Evolutionary conservation across 306 rosid species (phyloP), one percentile per base, ranked within the genome.

Genomic region (Gastrolobium bilobum): DNA sequence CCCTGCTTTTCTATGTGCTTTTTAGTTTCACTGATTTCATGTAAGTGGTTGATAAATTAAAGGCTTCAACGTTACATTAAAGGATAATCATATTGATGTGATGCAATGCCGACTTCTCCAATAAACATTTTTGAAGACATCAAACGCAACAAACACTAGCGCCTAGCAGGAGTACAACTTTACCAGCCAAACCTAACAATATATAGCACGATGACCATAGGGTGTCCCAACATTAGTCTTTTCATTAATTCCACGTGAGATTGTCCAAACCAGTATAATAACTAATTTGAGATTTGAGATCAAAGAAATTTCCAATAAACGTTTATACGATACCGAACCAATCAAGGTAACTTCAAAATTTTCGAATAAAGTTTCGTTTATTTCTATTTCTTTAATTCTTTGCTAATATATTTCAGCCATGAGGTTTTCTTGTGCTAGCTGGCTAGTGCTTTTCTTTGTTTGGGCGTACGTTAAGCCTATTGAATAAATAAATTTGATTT

Each of bases 171-270:
- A 39, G 9, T 14, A 62, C 39, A 3, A 30, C 40, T 9, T 34
- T 54, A 63, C 69, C 61, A 43, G 53, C 79, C 85, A 10, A 46
- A 47, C 81, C 84, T 46, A 74, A 74, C 31, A 40, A 50, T n/a
- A 39, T 2, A 8, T 60, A 42, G 46, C 34, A 42, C n/a, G 2
- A 52, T 43, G 26, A 44, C 59, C 6, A n/a, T 6, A 46, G 59
- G 30, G 47, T 0, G n/a, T 20, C 43, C 6, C 15, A 7, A 65
- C 20, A 38, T 11, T 38, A 51, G 7, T 38, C 26, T 48, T 64
- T 31, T 50, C 0, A 9, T 60, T 46, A 58, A 30, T 42, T 57
- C 13, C 57, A 11, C 31, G 10, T 11, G 51, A 38, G 42, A 59
- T 14, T 34, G 50, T 48, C 34, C 29, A 13, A 4, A 13, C 48